Base-by-base conservation (phyloP, 2,329 filamentous ascomycete genomes). In the Aspergillus pseudoviridinutans region DNA sequence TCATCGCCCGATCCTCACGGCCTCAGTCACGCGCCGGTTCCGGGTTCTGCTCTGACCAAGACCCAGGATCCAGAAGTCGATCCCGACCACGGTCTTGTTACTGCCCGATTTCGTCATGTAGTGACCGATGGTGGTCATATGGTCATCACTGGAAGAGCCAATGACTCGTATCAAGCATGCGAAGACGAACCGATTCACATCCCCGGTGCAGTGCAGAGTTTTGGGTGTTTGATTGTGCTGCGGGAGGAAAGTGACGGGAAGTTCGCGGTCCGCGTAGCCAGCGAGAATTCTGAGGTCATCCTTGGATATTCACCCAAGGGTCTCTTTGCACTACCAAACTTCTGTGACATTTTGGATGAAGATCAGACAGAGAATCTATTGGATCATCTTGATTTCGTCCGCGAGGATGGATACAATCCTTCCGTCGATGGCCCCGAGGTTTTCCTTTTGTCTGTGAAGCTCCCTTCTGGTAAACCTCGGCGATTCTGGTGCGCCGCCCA, bases 171-270 rank as follows among this genome's bases (percentile, higher is more conserved):
- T 49, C 89, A 95, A 69, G 83, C 86, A 53, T 96, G 92, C 68
- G 92, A 96, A 72, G 92, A 96, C 67, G 92, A 96, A 67, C 91
- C 92, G 0, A 96, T 96, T 27, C 91, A 93, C 63, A 88, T 91
- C 1, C 92, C 92, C 0, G 70, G 91, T 22, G 90, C 92, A 1
- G 78, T 96, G 10, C 92, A 96, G 70, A 81, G 84, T 1, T 96
- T 96, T 64, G 92, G 92, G 1, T 79, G 90, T 3, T 77, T 96
- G 25, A 67, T 96, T 32, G 91, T 87, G 0, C 73, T 96, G 22
- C 83, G 87, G 3, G 69, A 71, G 70, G 86, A 90, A 54, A 69
- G 76, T 0, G 86, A 89, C 41, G 88, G 87, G 3, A 84, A 83
- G 42, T 82, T 94, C 10, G 71, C 84, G 1, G 88, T 92, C 12